Evolutionary conservation across 768 basidiomycete species (phyloP).

Genomic region (Lyophyllum shimeji): DNA sequence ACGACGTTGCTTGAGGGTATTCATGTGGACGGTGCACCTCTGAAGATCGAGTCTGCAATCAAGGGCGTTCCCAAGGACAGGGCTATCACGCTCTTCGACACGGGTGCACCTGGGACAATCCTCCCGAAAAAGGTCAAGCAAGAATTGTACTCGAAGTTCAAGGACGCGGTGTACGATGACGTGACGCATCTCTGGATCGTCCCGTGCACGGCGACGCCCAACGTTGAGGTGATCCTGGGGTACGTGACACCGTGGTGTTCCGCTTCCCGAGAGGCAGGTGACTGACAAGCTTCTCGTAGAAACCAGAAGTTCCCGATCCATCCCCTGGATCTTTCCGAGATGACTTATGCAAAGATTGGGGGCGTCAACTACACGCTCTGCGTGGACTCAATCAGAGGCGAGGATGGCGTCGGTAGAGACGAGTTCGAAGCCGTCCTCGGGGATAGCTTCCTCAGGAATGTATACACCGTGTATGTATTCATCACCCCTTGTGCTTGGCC

Average conservation of each 20-base stretch:
- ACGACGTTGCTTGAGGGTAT: slow-evolving; percentile 40
- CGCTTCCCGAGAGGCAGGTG: slow-evolving; percentile 2
- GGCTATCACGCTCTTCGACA: slow-evolving; percentile 40
- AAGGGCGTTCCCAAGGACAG: slow-evolving; percentile 27
- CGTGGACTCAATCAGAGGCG: slow-evolving; percentile 29
- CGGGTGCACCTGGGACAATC: slow-evolving; percentile 39
- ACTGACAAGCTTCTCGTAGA: slow-evolving; percentile 21
- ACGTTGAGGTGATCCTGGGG: slow-evolving; percentile 39
- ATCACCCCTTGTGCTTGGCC: not conserved
- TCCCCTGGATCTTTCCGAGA: slow-evolving; percentile 41
- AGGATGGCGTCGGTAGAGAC: slow-evolving; percentile 21
- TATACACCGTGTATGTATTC: slow-evolving; percentile 38
- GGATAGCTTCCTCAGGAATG: slow-evolving; percentile 45
- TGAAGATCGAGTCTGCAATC: slow-evolving; percentile 29
- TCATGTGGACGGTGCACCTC: slow-evolving; percentile 27
- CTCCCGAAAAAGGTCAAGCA: slow-evolving; percentile 32
- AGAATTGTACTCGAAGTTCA: slow-evolving; percentile 38
- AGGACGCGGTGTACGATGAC: slow-evolving; percentile 30
- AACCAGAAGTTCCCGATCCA: slow-evolving; percentile 37
- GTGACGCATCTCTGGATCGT: slow-evolving; percentile 36
- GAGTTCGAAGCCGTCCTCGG: slow-evolving; percentile 42
- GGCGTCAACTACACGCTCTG: slow-evolving; percentile 39
- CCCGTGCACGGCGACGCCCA: slow-evolving; percentile 32
- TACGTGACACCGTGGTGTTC: slow-evolving; percentile 18
- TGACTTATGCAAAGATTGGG: slow-evolving; percentile 22